phyloP scores from a whole-genome alignment of 345 rosid species.

The Citrus unshiu region DNA sequence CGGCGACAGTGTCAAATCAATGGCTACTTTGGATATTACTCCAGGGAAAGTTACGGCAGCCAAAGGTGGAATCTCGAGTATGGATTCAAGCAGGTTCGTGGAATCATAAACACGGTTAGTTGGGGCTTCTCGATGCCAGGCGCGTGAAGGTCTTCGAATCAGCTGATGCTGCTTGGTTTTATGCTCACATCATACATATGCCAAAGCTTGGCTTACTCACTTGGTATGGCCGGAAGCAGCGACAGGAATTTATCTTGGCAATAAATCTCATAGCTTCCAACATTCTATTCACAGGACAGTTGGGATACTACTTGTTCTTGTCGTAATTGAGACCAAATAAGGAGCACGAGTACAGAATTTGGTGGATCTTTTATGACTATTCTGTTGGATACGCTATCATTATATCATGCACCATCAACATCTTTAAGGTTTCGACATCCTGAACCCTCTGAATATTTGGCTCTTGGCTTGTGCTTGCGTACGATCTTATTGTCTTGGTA shows the following conservation, averaged over 20 bases:
- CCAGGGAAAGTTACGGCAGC: neutral
- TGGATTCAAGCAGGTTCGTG: no score
- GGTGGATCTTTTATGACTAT: constrained; percentile 27
- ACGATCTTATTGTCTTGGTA: no score
- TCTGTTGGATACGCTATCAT: constrained; percentile 24
- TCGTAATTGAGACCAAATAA: constrained; percentile 23
- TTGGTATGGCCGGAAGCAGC: constrained; percentile 29
- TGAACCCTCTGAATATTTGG: constrained; percentile 15
- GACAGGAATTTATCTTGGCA: neutral
- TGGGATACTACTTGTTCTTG: constrained; percentile 22
- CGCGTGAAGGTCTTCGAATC: neutral
- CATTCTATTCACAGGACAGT: constrained; percentile 16
- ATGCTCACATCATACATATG: constrained; percentile 17
- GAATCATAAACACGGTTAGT: no score
- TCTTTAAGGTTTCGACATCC: constrained; percentile 20
- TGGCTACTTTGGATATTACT: constrained; percentile 17
- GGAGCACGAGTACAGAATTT: constrained; percentile 24
- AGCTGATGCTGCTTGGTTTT: constrained; percentile 19
- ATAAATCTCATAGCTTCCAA: neutral
- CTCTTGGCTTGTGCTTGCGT: no score
- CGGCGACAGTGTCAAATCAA: constrained; percentile 1
- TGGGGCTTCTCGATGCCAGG: neutral
- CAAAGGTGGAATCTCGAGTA: no score
- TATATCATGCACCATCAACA: constrained; percentile 21
- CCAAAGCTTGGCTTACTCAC: constrained; percentile 19